A percentile compares a stretch with the other conserved stretches of the same genome.
Evolutionary conservation across 495 filamentous ascomycete genomes (phyloP).

Genomic region (Apodospora peruviana): DNA sequence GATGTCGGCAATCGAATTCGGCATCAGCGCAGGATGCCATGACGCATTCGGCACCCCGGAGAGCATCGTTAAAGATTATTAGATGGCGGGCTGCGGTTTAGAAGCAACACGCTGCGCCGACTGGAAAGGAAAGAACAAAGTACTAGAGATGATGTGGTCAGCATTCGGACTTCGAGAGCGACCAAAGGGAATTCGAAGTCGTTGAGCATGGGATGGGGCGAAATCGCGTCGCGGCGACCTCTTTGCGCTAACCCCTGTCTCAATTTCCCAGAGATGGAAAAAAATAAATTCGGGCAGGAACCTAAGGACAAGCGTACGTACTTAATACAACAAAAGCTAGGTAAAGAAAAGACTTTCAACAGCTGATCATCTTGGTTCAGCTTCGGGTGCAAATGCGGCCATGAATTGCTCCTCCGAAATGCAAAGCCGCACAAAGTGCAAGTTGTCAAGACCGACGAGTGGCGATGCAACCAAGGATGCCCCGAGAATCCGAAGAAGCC

Average conservation of each 20-base stretch:
- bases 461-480: conserved; percentile 3
- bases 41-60: conserved; percentile 38
- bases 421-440: conserved; percentile 10
- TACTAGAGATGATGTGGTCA: not conserved
- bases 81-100: conserved; percentile 21
- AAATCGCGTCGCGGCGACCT: not conserved
- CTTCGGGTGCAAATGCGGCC: not conserved
- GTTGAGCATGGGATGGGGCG: not conserved
- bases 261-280: not conserved
- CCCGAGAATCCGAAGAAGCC: conserved; percentile 8
- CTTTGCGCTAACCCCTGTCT: conserved; percentile 10
- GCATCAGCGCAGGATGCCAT: conserved; percentile 54
- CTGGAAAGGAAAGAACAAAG: conserved; percentile 23
- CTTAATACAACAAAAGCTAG: conserved; percentile 11
- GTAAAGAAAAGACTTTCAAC: conserved; percentile 9
- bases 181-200: not conserved
- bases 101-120: conserved; percentile 9
- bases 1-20: conserved; percentile 32
- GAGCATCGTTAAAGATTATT: conserved; percentile 32
- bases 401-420: not conserved
- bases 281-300: conserved; percentile 4
- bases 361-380: conserved; percentile 12
- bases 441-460: conserved; percentile 19
- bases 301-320: conserved; percentile 3
- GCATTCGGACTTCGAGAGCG: conserved; percentile 1